A percentile compares a stretch with the other conserved stretches of the same genome.
phyloP scores from a whole-genome alignment of 179 eudicot genomes.

The Corrigiola litoralis region DNA sequence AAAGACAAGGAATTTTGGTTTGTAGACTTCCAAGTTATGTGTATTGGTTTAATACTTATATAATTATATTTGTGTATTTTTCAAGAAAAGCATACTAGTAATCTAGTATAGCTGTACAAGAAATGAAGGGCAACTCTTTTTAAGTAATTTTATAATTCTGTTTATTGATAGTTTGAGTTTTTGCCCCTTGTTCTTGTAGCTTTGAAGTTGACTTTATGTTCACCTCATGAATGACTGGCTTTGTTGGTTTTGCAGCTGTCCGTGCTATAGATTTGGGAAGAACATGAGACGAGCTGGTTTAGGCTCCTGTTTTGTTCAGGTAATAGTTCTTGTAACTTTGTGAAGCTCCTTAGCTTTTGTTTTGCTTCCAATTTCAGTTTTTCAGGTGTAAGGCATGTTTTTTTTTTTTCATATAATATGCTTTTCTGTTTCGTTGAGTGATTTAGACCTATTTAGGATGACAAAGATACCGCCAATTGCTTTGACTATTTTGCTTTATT shows the following conservation, averaged over 20 bases:
- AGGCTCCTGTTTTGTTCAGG: conserved; percentile 83
- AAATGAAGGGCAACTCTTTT: too few species aligned
- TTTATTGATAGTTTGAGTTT: too few species aligned
- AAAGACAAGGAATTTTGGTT: too few species aligned
- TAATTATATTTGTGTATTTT: too few species aligned
- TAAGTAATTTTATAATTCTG: too few species aligned
- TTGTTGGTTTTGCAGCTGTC: conserved; percentile 59
- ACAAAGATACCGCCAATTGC: not conserved
- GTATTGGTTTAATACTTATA: too few species aligned
- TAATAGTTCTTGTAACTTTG: conserved; percentile 15
- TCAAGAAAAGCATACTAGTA: too few species aligned
- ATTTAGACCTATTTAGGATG: not conserved
- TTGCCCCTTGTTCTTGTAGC: not conserved
- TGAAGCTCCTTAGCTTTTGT: not conserved
- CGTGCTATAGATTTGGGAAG: conserved; percentile 92
- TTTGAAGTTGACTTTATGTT: not conserved
- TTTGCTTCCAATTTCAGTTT: not conserved
- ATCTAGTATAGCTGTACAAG: too few species aligned
- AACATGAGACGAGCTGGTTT: conserved; percentile 87
- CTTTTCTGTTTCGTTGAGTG: not conserved
- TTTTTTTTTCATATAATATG: not conserved
- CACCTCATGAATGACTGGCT: not conserved
- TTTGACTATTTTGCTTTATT: not conserved
- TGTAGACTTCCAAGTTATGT: too few species aligned
- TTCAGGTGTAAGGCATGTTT: conserved; percentile 3